phyloP scores from a whole-genome alignment of 768 basidiomycete genomes.

The Gyrodon lividus region DNA sequence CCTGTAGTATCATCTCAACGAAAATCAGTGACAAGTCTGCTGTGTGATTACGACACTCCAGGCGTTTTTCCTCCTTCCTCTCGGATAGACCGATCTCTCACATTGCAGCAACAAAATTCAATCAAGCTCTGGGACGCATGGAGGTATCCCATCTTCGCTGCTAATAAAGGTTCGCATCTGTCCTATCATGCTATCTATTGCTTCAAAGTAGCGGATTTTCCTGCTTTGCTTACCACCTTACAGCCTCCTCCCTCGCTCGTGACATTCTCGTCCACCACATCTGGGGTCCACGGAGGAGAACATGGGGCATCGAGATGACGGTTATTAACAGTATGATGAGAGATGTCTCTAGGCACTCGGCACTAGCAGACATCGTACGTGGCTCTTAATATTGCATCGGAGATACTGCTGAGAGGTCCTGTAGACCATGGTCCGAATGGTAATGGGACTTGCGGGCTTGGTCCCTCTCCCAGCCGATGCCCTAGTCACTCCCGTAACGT shows the following conservation, averaged over 20 bases:
- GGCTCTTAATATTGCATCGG: background rate
- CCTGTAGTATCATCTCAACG: conserved; percentile 15
- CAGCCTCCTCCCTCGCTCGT: conserved; percentile 42
- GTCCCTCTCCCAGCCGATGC: conserved; percentile 90
- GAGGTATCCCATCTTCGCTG: conserved; percentile 66
- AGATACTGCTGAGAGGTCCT: conserved; percentile 2
- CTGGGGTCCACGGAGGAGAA: conserved; percentile 83
- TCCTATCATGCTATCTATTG: no score
- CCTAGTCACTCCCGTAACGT: conserved; percentile 92
- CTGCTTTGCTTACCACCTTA: background rate
- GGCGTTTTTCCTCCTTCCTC: conserved; percentile 73
- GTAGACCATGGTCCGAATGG: conserved; percentile 49
- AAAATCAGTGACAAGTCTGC: conserved; percentile 24
- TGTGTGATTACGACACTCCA: conserved; percentile 61
- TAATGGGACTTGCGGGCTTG: conserved; percentile 79
- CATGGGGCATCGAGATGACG: conserved; percentile 96
- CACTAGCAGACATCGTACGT: conserved; percentile 79
- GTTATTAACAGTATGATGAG: conserved; percentile 83
- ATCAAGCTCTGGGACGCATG: conserved; percentile 68
- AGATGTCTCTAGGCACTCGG: conserved; percentile 76
- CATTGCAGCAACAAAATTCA: conserved; percentile 52
- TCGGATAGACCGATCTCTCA: conserved; percentile 67
- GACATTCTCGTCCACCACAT: conserved; percentile 79
- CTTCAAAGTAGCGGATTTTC: background rate
- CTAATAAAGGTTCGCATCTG: conserved; percentile 55